Conservation (phyloP, 2,329 filamentous ascomycete genomes). For the Colletotrichum sp. region DNA sequence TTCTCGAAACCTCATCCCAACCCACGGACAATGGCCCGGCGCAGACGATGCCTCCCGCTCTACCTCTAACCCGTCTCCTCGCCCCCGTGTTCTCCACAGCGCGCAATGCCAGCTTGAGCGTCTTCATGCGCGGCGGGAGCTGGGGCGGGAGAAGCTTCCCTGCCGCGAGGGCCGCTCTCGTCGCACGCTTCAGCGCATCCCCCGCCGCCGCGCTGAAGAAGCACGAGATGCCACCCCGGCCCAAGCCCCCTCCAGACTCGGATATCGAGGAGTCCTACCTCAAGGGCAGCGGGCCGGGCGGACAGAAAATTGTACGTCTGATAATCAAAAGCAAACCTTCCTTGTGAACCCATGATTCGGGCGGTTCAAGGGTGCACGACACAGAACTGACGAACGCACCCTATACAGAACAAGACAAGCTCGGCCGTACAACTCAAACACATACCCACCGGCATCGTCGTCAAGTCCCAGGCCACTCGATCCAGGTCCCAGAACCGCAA, state of each 20-base stretch:
- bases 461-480: slow-evolving; percentile 93
- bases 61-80: background rate
- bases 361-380: background rate
- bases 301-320: slow-evolving; percentile 83
- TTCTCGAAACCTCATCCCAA: slow-evolving; percentile 7
- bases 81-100: background rate
- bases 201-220: slow-evolving; percentile 48
- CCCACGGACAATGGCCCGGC: slow-evolving; percentile 18
- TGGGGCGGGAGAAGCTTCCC: background rate
- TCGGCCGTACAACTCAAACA: slow-evolving; percentile 95
- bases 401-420: slow-evolving; percentile 84
- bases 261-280: slow-evolving; percentile 88
- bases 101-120: background rate
- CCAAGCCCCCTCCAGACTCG: slow-evolving; percentile 72
- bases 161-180: background rate
- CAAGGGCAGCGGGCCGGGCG: slow-evolving; percentile 90
- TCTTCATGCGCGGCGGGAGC: background rate
- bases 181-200: slow-evolving; percentile 35
- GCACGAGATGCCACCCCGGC: slow-evolving; percentile 72
- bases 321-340: background rate
- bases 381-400: background rate
- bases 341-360: background rate
- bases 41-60: slow-evolving; percentile 11
- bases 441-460: slow-evolving; percentile 85
- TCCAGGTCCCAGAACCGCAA: slow-evolving; percentile 87